Conservation (phyloP, 768 basidiomycete genomes). For the Crepidotus variabilis region DNA sequence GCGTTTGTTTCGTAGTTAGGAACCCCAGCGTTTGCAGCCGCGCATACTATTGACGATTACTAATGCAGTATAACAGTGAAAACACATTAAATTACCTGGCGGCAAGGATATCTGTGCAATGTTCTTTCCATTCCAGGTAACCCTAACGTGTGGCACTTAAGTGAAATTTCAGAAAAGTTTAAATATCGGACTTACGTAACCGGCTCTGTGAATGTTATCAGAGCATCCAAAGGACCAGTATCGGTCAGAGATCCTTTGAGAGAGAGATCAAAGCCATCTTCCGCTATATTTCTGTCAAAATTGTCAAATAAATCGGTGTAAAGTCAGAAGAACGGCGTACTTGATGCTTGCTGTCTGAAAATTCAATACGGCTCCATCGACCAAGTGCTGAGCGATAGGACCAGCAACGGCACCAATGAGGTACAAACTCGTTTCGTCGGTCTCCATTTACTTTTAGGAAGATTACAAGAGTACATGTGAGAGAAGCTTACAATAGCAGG, state of each 20-base stretch:
- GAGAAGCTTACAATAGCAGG: slow-evolving; percentile 43
- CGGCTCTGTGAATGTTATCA: slow-evolving; percentile 63
- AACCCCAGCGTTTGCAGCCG: slow-evolving; percentile 62
- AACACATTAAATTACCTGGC: slow-evolving; percentile 34
- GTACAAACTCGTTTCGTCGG: slow-evolving; percentile 59
- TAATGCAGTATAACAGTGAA: not conserved
- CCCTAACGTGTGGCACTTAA: slow-evolving; percentile 27
- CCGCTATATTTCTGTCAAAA: slow-evolving; percentile 40
- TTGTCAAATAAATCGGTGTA: not conserved
- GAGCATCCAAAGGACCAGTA: slow-evolving; percentile 64
- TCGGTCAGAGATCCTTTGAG: slow-evolving; percentile 59
- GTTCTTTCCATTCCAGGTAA: slow-evolving; percentile 57
- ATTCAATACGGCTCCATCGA: slow-evolving; percentile 48
- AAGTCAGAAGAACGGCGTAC: slow-evolving; percentile 23
- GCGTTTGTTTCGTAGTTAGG: slow-evolving; percentile 56
- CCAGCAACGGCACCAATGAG: slow-evolving; percentile 70
- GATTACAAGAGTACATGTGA: not conserved
- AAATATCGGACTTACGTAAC: slow-evolving; percentile 41
- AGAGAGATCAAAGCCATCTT: slow-evolving; percentile 61
- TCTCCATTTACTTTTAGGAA: slow-evolving; percentile 29
- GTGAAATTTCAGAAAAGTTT: not conserved
- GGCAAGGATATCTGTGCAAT: slow-evolving; percentile 67
- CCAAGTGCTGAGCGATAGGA: slow-evolving; percentile 62
- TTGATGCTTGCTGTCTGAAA: slow-evolving; percentile 61
- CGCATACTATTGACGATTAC: slow-evolving; percentile 45